A percentile compares a stretch with the other conserved stretches of the same genome.
phyloP scores from a whole-genome alignment of 2,329 filamentous ascomycete genomes.

The Aspergillus sp. region DNA sequence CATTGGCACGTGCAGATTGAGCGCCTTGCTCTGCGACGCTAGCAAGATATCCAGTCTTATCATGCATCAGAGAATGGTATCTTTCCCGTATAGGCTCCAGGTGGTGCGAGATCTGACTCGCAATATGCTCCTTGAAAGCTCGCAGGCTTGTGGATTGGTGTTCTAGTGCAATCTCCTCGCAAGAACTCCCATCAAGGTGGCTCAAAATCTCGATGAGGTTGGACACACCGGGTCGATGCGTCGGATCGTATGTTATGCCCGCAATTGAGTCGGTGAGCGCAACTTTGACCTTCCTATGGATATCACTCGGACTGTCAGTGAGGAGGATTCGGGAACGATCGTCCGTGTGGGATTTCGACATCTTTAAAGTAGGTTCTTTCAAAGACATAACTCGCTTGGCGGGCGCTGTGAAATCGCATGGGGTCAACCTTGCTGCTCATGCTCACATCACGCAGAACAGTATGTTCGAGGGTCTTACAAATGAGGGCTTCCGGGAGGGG shows the following conservation, averaged over 20 bases:
- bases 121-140: slow-evolving; percentile 64
- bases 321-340: slow-evolving; percentile 77
- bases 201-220: slow-evolving; percentile 83
- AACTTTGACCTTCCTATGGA: slow-evolving; percentile 66
- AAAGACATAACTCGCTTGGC: slow-evolving; percentile 89
- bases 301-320: slow-evolving; percentile 65
- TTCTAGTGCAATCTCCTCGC: slow-evolving; percentile 48
- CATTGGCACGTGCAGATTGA: slow-evolving; percentile 29
- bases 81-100: slow-evolving; percentile 35
- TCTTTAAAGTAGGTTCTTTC: slow-evolving; percentile 73
- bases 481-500: slow-evolving; percentile 68
- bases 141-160: slow-evolving; percentile 50
- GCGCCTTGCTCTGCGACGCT: slow-evolving; percentile 31
- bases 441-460: neutral
- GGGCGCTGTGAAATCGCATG: slow-evolving; percentile 53
- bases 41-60: slow-evolving; percentile 28
- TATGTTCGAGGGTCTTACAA: slow-evolving; percentile 50
- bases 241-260: slow-evolving; percentile 71
- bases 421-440: slow-evolving; percentile 1
- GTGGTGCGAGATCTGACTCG: slow-evolving; percentile 40
- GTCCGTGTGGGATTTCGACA: slow-evolving; percentile 85
- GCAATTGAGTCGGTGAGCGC: slow-evolving; percentile 74
- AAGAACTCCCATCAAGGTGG: slow-evolving; percentile 56
- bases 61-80: slow-evolving; percentile 29
- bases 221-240: slow-evolving; percentile 72